Conservation (phyloP, 2,329 filamentous ascomycete species). For the Fonsecaea erecta region DNA sequence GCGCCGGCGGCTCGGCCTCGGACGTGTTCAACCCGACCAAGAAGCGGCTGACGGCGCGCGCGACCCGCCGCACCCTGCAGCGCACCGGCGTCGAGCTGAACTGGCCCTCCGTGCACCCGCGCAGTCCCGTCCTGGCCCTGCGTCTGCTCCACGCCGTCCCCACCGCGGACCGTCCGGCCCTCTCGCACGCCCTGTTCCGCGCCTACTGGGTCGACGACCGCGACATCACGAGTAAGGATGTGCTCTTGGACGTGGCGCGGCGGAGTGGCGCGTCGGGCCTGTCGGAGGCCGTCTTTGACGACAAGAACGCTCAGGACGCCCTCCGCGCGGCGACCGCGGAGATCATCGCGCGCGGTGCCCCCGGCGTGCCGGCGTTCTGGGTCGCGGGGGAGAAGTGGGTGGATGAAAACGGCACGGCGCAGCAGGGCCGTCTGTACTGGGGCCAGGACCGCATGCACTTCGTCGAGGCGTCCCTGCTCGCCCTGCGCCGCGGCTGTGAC, state of each 20-base stretch:
- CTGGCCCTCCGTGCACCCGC: conserved; percentile 22
- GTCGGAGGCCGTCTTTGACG: background rate
- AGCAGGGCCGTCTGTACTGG: conserved; percentile 26
- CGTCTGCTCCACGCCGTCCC: conserved; percentile 24
- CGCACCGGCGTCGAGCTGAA: conserved; percentile 16
- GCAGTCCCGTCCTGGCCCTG: conserved; percentile 22
- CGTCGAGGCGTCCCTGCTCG: conserved; percentile 21
- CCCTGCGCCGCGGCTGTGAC: conserved; percentile 8
- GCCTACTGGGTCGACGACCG: conserved; percentile 29
- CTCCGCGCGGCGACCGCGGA: conserved; percentile 1
- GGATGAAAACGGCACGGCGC: background rate
- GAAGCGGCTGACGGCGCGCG: conserved; percentile 6
- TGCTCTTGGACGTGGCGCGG: conserved; percentile 13
- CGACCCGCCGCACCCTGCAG: conserved; percentile 16
- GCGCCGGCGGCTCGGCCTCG: conserved; percentile 24
- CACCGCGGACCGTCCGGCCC: conserved; percentile 13
- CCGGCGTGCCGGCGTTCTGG: conserved; percentile 29
- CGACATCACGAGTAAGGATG: conserved; percentile 21
- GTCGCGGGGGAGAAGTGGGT: background rate
- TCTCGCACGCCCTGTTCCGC: conserved; percentile 19
- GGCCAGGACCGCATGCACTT: conserved; percentile 33
- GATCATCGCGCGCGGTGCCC: conserved; percentile 19
- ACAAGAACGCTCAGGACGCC: background rate
- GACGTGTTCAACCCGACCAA: conserved; percentile 32
- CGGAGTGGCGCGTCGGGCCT: background rate